Base-by-base conservation (phyloP, 345 rosid species). In the Euclidium syriacum region DNA sequence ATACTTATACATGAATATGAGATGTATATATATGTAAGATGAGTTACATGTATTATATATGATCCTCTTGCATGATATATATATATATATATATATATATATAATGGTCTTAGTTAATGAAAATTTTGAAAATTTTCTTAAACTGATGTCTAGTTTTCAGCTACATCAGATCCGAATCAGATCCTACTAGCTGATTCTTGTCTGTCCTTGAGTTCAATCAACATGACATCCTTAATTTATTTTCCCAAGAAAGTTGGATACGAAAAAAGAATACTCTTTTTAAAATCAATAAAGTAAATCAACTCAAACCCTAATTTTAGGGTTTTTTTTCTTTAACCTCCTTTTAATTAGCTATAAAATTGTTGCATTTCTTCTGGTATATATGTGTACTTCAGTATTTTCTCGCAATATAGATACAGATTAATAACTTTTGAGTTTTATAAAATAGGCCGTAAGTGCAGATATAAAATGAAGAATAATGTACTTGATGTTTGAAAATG, bases 181-280 rank as follows among this genome's bases (percentile, higher is more conserved):
- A 67, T 67, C 66, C 44, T n/a, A 11, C n/a, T n/a, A 50, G 32
- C 38, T 47, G 69, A 62, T 53, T 62, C 38, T 61, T 46, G 29
- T 46, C 64, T 62, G 46, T 70, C 57, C 64, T 62, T 27, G 27
- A 62, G 52, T 30, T 55, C 69, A 70, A 39, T 62, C 51, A 53
- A 27, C 0, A 55, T 11, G 12, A 36, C 57, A 46, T 55, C 58
- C 74, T 62, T 70, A 54, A 47, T 54, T 62, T 30, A 48, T 29
- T 68, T 52, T 63, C 58, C 69, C 64, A 10, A 70, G 27, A 54
- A 61, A 62, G 42, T 44, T 42, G 32, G 27, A 44, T 53, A 15
- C 20, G n/a, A n/a, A 55, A 18, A 35, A 26, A 33, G 5, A 26
- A 42, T 27, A 26, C 11, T 14, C 5, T 14, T 26, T 16, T 4